These are phyloP conservation scores for Kodamaea fukazawae DNA, from an alignment of 805 yeast species.

Conservation along the genomic window DNA sequence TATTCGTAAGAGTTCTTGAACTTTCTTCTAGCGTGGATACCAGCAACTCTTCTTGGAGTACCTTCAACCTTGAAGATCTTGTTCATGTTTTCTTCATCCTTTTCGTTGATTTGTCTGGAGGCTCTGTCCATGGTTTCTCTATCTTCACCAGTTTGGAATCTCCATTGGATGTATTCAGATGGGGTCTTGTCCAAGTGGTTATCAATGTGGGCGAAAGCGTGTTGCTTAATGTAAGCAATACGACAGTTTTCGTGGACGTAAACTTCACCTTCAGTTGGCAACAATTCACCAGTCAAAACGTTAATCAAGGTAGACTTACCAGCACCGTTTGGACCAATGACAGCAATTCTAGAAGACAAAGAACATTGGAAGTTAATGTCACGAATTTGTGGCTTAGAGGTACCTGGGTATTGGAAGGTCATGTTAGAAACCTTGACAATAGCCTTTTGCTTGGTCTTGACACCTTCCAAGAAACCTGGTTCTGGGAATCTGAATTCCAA, in stretches of 20 bases:
- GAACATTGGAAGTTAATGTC: constrained; percentile 98
- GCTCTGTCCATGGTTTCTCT: constrained; percentile 99
- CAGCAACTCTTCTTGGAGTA: constrained; percentile 95
- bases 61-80: constrained; percentile 99
- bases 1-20: constrained; percentile 99
- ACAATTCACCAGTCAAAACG: constrained; percentile 98
- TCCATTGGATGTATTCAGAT: constrained; percentile 99
- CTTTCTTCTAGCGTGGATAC: constrained; percentile 95
- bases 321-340: constrained; percentile 99
- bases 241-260: constrained; percentile 99
- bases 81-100: constrained; percentile 98
- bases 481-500: constrained; percentile 97
- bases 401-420: constrained; percentile 99
- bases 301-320: constrained; percentile 99
- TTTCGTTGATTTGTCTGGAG: constrained; percentile 95
- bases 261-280: constrained; percentile 98
- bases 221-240: constrained; percentile 99
- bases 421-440: constrained; percentile 96
- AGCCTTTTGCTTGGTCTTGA: constrained; percentile 99
- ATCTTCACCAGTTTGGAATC: constrained; percentile 99
- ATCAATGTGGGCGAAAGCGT: constrained; percentile 99
- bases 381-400: constrained; percentile 87
- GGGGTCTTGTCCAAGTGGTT: constrained; percentile 99
- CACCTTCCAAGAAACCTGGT: constrained; percentile 99
- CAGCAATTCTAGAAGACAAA: constrained; percentile 98